Conservation (phyloP, 345 rosid species). For the Eucalyptus pauciflora region DNA sequence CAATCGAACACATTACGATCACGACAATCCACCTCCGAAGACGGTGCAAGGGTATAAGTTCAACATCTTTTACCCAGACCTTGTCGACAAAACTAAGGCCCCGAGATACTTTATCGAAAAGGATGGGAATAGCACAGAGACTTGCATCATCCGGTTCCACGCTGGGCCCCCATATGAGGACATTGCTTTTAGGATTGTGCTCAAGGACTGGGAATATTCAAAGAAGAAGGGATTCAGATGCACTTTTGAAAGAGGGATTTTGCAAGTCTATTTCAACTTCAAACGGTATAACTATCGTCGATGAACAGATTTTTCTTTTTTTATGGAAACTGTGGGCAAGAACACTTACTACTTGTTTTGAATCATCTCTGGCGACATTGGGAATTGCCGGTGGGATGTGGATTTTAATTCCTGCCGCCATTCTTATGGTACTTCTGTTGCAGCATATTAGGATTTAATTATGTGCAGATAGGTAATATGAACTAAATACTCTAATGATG, state of each 20-base stretch:
- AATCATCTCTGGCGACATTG: background rate
- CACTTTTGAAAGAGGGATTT: background rate
- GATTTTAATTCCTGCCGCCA: background rate
- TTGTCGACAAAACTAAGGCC: slow-evolving; percentile 83
- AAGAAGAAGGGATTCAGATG: background rate
- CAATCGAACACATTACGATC: slow-evolving; percentile 87
- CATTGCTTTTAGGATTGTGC: slow-evolving; percentile 73
- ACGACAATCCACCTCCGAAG: slow-evolving; percentile 92
- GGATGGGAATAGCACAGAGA: slow-evolving; percentile 66
- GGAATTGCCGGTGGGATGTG: background rate
- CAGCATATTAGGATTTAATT: background rate
- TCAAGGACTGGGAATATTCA: slow-evolving; percentile 8
- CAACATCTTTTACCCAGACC: slow-evolving; percentile 88
- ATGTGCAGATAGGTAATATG: background rate
- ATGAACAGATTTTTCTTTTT: background rate
- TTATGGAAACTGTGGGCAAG: background rate
- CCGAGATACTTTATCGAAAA: slow-evolving; percentile 61
- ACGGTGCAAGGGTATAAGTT: slow-evolving; percentile 92
- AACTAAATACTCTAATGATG: background rate
- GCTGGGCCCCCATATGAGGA: slow-evolving; percentile 96
- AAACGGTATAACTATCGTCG: background rate
- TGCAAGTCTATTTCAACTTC: background rate
- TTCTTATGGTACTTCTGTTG: background rate
- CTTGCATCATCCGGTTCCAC: slow-evolving; percentile 75
- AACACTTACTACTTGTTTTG: background rate